Evolutionary conservation across 805 yeast genomes (phyloP).

Genomic region (Suhomyces tanzawaensis): DNA sequence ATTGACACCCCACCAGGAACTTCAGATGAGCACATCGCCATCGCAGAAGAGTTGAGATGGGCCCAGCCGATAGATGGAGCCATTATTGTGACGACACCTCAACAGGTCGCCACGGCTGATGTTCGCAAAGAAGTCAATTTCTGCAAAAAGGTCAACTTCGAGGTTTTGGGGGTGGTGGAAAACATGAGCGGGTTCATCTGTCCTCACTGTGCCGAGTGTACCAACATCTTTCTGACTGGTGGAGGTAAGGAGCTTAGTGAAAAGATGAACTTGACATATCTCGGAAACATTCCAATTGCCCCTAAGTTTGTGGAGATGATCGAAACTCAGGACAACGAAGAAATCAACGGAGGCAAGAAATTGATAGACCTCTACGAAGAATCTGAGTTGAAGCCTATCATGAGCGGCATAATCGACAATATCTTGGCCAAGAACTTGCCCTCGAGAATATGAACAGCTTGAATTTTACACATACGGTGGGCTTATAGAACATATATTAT

Average conservation of each 20-base stretch:
- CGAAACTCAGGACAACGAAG: conserved; percentile 56
- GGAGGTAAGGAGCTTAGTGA: conserved; percentile 81
- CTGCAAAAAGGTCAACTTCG: conserved; percentile 80
- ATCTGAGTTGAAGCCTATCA: conserved; percentile 36
- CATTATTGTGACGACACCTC: conserved; percentile 94
- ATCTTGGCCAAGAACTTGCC: conserved; percentile 31
- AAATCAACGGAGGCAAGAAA: conserved; percentile 14
- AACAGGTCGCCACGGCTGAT: conserved; percentile 87
- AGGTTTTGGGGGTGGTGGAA: conserved; percentile 83
- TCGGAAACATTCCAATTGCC: conserved; percentile 92
- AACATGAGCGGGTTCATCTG: conserved; percentile 97
- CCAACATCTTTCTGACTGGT: conserved; percentile 88
- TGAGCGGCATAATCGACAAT: conserved; percentile 35
- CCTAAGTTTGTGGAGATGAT: conserved; percentile 85
- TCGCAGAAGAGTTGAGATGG: conserved; percentile 82
- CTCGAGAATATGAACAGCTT: conserved; percentile 14
- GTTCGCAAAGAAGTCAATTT: conserved; percentile 92
- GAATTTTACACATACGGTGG: neutral
- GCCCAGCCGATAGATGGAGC: conserved; percentile 82
- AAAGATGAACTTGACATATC: conserved; percentile 57
- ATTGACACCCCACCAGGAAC: conserved; percentile 99
- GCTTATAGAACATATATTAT: too few species aligned
- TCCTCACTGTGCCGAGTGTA: conserved; percentile 89
- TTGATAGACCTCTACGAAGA: conserved; percentile 35
- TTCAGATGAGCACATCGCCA: conserved; percentile 94